phyloP scores from a whole-genome alignment of 2,329 filamentous ascomycete genomes.

The Biscogniauxia sp. region DNA sequence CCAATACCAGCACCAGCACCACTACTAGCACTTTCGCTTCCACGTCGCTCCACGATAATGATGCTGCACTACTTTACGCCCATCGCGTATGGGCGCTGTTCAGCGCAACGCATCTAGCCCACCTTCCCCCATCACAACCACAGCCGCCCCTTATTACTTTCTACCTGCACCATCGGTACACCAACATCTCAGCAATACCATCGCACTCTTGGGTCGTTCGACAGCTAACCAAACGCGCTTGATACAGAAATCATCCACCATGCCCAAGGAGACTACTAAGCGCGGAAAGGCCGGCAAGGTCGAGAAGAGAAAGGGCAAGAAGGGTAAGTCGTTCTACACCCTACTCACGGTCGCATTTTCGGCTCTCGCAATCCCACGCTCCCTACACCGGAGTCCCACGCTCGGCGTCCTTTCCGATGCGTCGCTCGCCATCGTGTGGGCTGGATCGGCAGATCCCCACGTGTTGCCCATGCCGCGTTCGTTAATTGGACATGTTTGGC shows the following conservation, averaged over 20 bases:
- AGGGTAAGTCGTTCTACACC: slow-evolving; percentile 48
- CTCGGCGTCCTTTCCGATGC: neutral
- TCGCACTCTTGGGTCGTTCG: neutral
- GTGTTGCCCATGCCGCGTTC: neutral
- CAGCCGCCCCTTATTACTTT: too few species aligned
- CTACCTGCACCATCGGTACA: too few species aligned
- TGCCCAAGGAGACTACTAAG: slow-evolving; percentile 60
- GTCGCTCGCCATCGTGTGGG: neutral
- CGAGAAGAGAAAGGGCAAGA: slow-evolving; percentile 57
- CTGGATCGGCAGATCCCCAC: neutral
- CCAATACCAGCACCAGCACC: too few species aligned
- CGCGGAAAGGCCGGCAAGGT: slow-evolving; percentile 50
- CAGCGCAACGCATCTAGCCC: too few species aligned
- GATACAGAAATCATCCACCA: slow-evolving; percentile 39
- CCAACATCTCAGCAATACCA: neutral
- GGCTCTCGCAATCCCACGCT: neutral
- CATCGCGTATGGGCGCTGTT: too few species aligned
- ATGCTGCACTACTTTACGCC: too few species aligned
- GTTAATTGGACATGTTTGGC: neutral
- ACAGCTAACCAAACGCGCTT: slow-evolving; percentile 23
- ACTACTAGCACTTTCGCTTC: too few species aligned
- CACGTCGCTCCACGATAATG: too few species aligned
- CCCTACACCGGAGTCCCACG: neutral
- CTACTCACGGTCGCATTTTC: neutral
- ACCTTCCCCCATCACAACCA: too few species aligned